Evolutionary conservation across 768 basidiomycete genomes (phyloP), one percentile per base, ranked within the genome.

Genomic region (Serpula lacrymans): DNA sequence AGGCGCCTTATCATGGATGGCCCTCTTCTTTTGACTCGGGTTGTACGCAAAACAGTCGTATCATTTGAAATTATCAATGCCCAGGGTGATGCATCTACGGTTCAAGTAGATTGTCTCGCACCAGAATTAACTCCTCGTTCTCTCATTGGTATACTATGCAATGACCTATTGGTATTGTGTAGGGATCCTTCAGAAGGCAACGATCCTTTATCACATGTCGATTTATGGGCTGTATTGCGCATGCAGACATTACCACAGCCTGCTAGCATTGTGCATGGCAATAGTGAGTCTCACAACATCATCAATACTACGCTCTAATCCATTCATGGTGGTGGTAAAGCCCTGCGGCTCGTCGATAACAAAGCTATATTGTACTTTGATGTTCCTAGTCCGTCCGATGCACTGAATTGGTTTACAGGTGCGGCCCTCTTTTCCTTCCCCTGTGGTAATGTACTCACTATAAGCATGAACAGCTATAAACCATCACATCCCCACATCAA

Each of bases 1-100:
- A 91, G 94, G 25, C 86, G 88, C 43, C 78, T 99, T 25, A 86
- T 99, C 42, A 88, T 95, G 81, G 94, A 97, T 55, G 96, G 95
- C 9, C 73, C 75, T 17, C 65, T 98, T 28, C 71, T 85, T 38
- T 70, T 97, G 27, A 91, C 88, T 3, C 81, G 93, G n/a, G 86
- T 95, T 31, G 90, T 94, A 34, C 82, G 91, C 47, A 94, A 93
- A 62, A 79, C 82, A 1, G 75, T 80, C 21, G 77, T 88, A 11
- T 79, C 82, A 6, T 91, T 90, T 51, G 90, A 94, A 58, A 79
- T 86, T 4, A 75, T 84, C 53, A 80, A 84, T 58, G 65, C 84
- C 6, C 82, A 84, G 43, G 88, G 86, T 10, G 86, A 88, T 52
- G 71, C 85, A 26, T 78, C 82, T 4, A 81, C 80, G 14, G 84